Base-by-base conservation (phyloP, 768 basidiomycete genomes). In the Saitozyma podzolica region DNA sequence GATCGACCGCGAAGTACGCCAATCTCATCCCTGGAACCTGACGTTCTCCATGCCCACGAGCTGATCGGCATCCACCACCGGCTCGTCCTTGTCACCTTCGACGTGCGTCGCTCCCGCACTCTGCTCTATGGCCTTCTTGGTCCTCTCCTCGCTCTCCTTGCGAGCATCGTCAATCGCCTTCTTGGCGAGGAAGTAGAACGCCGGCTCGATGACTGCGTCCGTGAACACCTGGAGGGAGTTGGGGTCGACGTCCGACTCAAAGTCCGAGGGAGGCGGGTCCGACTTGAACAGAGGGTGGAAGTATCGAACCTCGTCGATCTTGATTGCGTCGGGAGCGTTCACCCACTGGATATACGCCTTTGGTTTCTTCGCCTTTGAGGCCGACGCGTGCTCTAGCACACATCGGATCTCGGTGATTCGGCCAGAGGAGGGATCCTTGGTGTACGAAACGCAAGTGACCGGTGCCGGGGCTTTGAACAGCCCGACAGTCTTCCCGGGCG, bases 401-500 rank as follows among this genome's bases (percentile, higher is more conserved):
- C 89, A 91, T 54, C 89, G 78, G 56, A 99, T 85, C 78, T 95
- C 92, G 5, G 83, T 83, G 7, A 96, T 88, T 56, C 86, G 81
- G 20, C 92, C 90, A 0, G 87, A 87, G 3, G 78, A 72, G 3
- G 87, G 83, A 79, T 96, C 88, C 0, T 84, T 87, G 80, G 87
- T 88, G 83, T 88, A 90, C 6, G 90, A 90, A n/a, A 86, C 89
- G 80, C 92, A 95, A 20, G 92, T 93, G 75, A 99, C 89, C 8
- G 94, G 91, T 78, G 87, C 82, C 2, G 93, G 93, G 14, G 88
- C 92, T 77, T 93, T 89, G 84, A 97, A 95, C 37, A 99, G 82
- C 14, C 96, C 96, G 49, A 98, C 96, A 0, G 92, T 92, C 83
- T 97, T 97, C 51, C 94, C 94, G 8, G 96, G 96, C 14, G 95